A percentile compares a stretch with the other conserved stretches of the same genome.
phyloP scores from a whole-genome alignment of 176 grass and related monocot genomes.

The Ampelocalamus luodianensis region DNA sequence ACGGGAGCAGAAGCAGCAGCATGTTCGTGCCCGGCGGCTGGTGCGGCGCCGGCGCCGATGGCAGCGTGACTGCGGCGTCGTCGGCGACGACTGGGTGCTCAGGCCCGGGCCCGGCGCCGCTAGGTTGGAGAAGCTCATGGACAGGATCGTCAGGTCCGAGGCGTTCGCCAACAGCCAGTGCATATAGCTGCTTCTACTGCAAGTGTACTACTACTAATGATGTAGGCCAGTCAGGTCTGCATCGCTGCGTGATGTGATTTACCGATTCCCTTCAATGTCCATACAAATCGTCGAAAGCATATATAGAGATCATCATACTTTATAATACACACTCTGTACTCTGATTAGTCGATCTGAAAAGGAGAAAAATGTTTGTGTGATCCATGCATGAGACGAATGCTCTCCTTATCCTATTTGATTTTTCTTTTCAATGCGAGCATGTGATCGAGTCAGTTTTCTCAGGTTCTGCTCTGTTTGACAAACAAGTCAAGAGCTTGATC shows the following conservation, averaged over 20 bases:
- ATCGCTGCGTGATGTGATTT: neutral
- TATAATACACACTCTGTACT: neutral
- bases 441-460: neutral
- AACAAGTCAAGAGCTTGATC: neutral
- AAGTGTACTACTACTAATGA: neutral
- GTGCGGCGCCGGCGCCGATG: conserved; percentile 32
- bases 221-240: neutral
- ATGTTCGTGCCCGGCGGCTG: conserved; percentile 48
- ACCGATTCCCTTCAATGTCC: neutral
- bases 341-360: neutral
- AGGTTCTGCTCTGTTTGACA: neutral
- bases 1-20: neutral
- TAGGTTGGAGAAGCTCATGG: conserved; percentile 48
- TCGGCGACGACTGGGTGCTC: conserved; percentile 50
- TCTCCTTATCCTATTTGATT: neutral
- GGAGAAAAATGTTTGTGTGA: neutral
- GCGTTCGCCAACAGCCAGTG: conserved; percentile 60
- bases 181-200: conserved; percentile 47
- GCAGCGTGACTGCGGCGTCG: conserved; percentile 15
- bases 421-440: neutral
- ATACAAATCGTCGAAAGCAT: neutral
- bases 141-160: conserved; percentile 54
- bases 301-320: neutral
- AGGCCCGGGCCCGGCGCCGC: conserved; percentile 44
- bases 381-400: neutral